Evolutionary conservation across 139 green algal genomes (phyloP).

Genomic region (Raphidocelis subcapitata): DNA sequence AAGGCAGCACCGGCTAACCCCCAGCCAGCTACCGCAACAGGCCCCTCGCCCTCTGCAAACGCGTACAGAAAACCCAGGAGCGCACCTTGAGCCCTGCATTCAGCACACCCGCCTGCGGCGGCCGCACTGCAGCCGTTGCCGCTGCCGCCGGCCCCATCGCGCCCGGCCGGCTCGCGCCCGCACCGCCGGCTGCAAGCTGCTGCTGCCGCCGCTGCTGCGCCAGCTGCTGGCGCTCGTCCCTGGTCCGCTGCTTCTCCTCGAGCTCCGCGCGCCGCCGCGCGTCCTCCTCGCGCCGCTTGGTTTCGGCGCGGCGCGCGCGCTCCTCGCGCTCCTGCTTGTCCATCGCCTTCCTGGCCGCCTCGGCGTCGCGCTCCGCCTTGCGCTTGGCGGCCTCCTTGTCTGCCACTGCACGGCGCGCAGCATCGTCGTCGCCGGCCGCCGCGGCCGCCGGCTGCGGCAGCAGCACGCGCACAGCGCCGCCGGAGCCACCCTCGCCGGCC

Average conservation of each 20-base stretch:
- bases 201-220: conserved; percentile 14
- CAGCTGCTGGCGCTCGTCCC: conserved; percentile 35
- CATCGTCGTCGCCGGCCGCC: conserved; percentile 5
- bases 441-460: background rate
- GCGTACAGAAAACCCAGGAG: too few relatives aligned
- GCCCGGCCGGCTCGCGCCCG: too few relatives aligned
- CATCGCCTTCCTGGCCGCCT: conserved; percentile 23
- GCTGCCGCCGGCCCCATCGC: too few relatives aligned
- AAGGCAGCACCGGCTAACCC: too few relatives aligned
- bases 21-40: too few relatives aligned
- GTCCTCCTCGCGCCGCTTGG: conserved; percentile 51
- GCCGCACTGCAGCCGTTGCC: too few relatives aligned
- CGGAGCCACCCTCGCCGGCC: conserved; percentile 16
- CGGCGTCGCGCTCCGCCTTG: conserved; percentile 25
- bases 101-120: too few relatives aligned
- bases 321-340: conserved; percentile 37
- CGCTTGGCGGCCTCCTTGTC: conserved; percentile 15
- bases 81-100: too few relatives aligned
- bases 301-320: conserved; percentile 33
- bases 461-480: conserved; percentile 23
- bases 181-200: background rate
- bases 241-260: conserved; percentile 23
- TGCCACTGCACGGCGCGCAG: background rate
- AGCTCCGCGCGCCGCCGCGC: conserved; percentile 22
- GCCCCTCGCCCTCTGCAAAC: too few relatives aligned